These are phyloP conservation scores for Paxillus ammoniavirescens DNA, from an alignment of 768 basidiomycete genomes.

Conservation along the genomic window DNA sequence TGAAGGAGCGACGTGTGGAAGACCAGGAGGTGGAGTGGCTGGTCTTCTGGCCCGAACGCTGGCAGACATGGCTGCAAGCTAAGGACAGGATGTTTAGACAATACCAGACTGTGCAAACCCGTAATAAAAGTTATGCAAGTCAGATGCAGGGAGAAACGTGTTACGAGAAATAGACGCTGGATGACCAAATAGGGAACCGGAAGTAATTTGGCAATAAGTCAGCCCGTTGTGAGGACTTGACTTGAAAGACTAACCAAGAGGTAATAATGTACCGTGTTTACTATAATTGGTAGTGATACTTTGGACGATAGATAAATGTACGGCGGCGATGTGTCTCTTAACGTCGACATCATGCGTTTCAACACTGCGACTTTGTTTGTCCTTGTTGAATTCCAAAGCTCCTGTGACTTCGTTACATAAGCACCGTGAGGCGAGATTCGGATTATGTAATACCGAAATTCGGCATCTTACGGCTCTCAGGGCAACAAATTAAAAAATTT, in stretches of 20 bases:
- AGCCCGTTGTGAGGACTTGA: not conserved
- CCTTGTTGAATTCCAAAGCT: constrained; percentile 3
- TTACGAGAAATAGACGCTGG: not conserved
- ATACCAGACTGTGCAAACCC: constrained; percentile 21
- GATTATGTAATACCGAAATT: too few relatives aligned
- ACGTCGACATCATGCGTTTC: not conserved
- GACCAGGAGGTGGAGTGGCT: constrained; percentile 60
- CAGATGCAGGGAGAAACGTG: not conserved
- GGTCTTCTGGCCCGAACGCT: constrained; percentile 66
- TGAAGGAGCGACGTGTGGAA: constrained; percentile 33
- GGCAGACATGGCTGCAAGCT: constrained; percentile 35
- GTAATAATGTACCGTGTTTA: not conserved
- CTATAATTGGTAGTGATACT: not conserved
- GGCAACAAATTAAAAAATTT: too few relatives aligned
- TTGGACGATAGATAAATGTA: not conserved
- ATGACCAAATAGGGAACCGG: not conserved
- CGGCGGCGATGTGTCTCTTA: not conserved
- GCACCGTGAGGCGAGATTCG: too few relatives aligned
- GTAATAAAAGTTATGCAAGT: too few relatives aligned
- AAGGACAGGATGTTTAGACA: constrained; percentile 10
- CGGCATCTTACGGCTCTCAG: too few relatives aligned
- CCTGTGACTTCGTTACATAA: not conserved
- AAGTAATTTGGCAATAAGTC: not conserved
- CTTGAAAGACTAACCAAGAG: not conserved
- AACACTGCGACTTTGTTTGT: not conserved